Evolutionary conservation across 352 stramenopile species (phyloP).

Genomic region (Pythium rhizo-oryzae): DNA sequence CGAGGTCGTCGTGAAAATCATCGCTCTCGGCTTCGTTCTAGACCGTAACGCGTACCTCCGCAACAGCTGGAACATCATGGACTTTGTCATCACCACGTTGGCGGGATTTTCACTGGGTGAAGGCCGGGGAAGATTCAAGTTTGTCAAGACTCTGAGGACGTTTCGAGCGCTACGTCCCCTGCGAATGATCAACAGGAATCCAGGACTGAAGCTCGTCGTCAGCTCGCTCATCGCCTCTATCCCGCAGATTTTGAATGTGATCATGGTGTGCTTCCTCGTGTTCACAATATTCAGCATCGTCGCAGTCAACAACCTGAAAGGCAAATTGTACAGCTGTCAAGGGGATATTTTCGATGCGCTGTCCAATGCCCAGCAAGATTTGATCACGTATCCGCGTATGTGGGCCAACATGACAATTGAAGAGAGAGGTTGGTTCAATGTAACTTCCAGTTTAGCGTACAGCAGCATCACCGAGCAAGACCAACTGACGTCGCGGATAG

Average conservation of each 20-base stretch:
- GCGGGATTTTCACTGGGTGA: slow-evolving; percentile 75
- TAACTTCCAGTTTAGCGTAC: slow-evolving; percentile 7
- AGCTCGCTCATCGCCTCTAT: slow-evolving; percentile 80
- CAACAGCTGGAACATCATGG: slow-evolving; percentile 90
- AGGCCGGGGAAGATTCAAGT: slow-evolving; percentile 65
- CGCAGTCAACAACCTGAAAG: slow-evolving; percentile 92
- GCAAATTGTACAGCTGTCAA: slow-evolving; percentile 76
- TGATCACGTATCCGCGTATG: slow-evolving; percentile 48
- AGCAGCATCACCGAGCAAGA: slow-evolving; percentile 5
- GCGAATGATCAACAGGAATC: slow-evolving; percentile 83
- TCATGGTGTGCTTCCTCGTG: slow-evolving; percentile 79
- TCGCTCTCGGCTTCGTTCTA: slow-evolving; percentile 77
- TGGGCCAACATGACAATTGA: slow-evolving; percentile 46
- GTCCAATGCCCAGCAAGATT: slow-evolving; percentile 32
- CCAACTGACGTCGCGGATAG: slow-evolving; percentile 42
- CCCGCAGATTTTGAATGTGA: slow-evolving; percentile 81
- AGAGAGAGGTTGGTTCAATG: slow-evolving; percentile 47
- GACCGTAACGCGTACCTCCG: slow-evolving; percentile 70
- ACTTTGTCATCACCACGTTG: slow-evolving; percentile 87
- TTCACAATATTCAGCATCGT: slow-evolving; percentile 91
- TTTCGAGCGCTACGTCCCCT: slow-evolving; percentile 83
- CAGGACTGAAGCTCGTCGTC: slow-evolving; percentile 73
- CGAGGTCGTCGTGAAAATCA: slow-evolving; percentile 87
- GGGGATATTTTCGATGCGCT: slow-evolving; percentile 50
- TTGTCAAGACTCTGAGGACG: slow-evolving; percentile 67